Percentiles rank a stretch among this genome's conserved stretches.
These are phyloP conservation scores for Agroathelia rolfsii DNA, from an alignment of 1,284 basidiomycete species.

Conservation along the genomic window DNA sequence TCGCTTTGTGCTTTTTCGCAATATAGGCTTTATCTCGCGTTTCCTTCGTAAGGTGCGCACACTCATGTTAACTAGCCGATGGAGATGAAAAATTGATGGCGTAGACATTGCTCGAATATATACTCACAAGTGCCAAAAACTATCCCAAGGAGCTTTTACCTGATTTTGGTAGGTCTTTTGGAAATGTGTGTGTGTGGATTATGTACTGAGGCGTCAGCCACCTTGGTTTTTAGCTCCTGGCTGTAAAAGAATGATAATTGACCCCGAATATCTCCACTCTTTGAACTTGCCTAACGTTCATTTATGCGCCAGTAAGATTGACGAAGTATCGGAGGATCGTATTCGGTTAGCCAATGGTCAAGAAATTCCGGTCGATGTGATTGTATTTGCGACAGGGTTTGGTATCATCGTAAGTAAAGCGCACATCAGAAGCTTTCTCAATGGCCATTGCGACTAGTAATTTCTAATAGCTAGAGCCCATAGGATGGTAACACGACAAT, in stretches of 20 bases:
- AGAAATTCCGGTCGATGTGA: slow-evolving; percentile 35
- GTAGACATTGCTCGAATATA: slow-evolving; percentile 33
- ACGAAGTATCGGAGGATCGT: slow-evolving; percentile 30
- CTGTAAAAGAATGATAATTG: slow-evolving; percentile 47
- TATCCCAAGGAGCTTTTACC: slow-evolving; percentile 36
- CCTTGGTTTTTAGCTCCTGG: slow-evolving; percentile 37
- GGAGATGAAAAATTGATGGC: slow-evolving; percentile 5
- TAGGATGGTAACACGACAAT: slow-evolving; percentile 16
- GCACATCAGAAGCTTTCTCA: no score
- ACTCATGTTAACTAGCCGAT: no score
- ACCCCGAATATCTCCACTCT: slow-evolving; percentile 40
- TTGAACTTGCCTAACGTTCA: slow-evolving; percentile 43
- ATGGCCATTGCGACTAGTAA: no score
- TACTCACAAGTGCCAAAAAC: slow-evolving; percentile 34
- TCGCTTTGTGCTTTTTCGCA: slow-evolving; percentile 26
- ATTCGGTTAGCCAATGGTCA: slow-evolving; percentile 39
- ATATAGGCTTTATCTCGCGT: slow-evolving; percentile 15
- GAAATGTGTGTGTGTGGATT: slow-evolving; percentile 2
- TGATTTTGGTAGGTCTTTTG: slow-evolving; percentile 29
- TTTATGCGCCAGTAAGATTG: slow-evolving; percentile 35
- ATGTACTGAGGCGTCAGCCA: slow-evolving; percentile 17
- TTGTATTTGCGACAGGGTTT: slow-evolving; percentile 43
- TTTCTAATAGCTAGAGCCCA: neutral
- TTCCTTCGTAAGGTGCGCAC: slow-evolving; percentile 1
- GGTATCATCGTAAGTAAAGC: no score